These are phyloP conservation scores for Straminergon stramineum DNA, from an alignment of 225 moss, liverwort and hornwort species.

Conservation along the genomic window DNA sequence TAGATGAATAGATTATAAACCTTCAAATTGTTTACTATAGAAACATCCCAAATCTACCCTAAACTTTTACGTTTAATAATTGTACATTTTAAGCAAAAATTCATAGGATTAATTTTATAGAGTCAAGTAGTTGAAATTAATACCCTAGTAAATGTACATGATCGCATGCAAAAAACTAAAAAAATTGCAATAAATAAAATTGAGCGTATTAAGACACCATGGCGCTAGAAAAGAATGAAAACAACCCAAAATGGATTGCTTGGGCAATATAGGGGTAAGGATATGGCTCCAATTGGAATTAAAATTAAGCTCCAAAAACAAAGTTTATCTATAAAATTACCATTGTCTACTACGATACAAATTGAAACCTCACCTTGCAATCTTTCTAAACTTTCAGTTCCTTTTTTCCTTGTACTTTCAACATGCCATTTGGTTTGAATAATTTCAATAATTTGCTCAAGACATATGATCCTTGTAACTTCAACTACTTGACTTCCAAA, in stretches of 20 bases:
- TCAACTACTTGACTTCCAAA: background rate
- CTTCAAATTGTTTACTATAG: background rate
- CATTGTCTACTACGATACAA: no score
- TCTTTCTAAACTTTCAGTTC: background rate
- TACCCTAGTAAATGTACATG: background rate
- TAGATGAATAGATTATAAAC: background rate
- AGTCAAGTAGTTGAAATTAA: background rate
- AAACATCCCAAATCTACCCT: background rate
- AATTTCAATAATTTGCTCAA: background rate
- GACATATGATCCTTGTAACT: background rate
- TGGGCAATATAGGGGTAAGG: no score
- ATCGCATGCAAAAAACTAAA: no score
- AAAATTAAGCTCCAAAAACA: no score
- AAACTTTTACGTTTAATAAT: background rate
- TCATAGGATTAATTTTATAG: background rate
- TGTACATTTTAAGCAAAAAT: background rate
- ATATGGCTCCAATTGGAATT: no score
- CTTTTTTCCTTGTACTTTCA: background rate
- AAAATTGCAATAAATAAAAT: background rate
- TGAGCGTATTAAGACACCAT: background rate
- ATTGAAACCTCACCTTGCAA: background rate
- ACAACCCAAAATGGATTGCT: no score
- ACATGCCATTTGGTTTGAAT: background rate
- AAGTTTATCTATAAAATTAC: no score
- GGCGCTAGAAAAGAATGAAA: no score